Base-by-base conservation (phyloP, 257 asterid genomes). In the Solanum appendiculatum region DNA sequence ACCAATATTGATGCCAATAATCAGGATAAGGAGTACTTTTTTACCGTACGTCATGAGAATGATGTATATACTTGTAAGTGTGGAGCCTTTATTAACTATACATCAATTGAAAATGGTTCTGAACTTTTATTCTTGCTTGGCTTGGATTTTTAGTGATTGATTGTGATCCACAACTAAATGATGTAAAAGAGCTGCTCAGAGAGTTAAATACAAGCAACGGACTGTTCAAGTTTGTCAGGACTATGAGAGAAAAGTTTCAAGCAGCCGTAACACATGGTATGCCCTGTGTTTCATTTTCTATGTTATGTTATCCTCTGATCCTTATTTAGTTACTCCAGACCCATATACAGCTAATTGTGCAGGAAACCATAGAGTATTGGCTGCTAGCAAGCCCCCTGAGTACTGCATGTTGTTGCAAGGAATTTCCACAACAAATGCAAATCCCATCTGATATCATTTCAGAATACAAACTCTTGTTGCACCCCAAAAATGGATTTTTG, bases 191-290 rank as follows among this genome's bases (percentile, higher is more conserved):
- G 91, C 77, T 95, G 88, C 92, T 96, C 48, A 39, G 54, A 14
- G 96, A 95, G 91, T 88, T 96, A 84, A 96, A 96, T 87, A 88
- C 81, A 74, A 93, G 90, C 93, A 95, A 96, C 66, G 98, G 94
- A 74, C 92, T 95, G 23, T 95, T 93, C 95, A 91, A 95, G 90
- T 95, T 96, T 88, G 99, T 94, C 86, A 92, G 98, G 90, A 93
- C 88, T 84, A 92, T 96, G 98, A 93, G 99, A 85, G 93, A 89
- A 87, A 93, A 93, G 83, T 96, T 96, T 89, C 98, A 93, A 93
- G 93, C 91, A 91, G 92, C 95, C 82, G 92, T 92, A 68, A 86
- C 88, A 58, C 69, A 72, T 75, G 98, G 98, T 96, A 91, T 33
- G 89, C 10, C 75, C 90, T 85, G 46, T 86, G 86, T 88, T 86